Base-by-base conservation (phyloP, 371 early-diverging fungal genomes). In the Syncephalastrum sp. region DNA sequence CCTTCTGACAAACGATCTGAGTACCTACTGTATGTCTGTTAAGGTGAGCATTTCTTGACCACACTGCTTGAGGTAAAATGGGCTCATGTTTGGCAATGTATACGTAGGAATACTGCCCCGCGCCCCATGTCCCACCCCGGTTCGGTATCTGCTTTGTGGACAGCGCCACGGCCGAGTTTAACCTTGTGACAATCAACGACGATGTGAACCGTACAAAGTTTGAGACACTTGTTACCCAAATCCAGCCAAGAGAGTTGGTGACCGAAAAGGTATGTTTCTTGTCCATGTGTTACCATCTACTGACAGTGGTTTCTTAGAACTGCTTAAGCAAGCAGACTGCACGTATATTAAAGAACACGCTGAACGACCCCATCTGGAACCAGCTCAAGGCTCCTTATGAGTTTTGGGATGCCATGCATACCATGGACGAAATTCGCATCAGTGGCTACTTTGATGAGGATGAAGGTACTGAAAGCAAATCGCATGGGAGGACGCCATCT, bases 101-200 rank as follows among this genome's bases (percentile, higher is more conserved):
- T 41, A 2, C 19, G 42, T 44, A 79, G 75, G 81, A 82, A 65
- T 53, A 65, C 14, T 54, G 67, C 50, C 47, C 59, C 29, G 56
- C 70, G 4, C 82, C 80, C 10, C 46, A 65, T 23, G 23, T 47
- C 3, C 68, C 71, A 5, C 81, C 80, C 2, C 48, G 24, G 24
- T 93, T 91, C 70, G 96, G 94, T 29, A 74, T 95, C 13, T 83
- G 90, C 27, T 96, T 99, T 73, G 97, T 97, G 13, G 99, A 99
- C 68, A 94, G 99, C 0, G 77, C 97, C 0, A 95, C 96, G 0
- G 95, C 95, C 10, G 90, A 93, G 65, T 94, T 99, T 69, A 86
- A 85, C 49, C 51, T 96, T 33, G 83, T 86, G 51, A 72, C 81
- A 3, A 90, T 96, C 54, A 75, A 85, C 33, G 99, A 99, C 65